Evolutionary conservation across 345 rosid species (phyloP), one percentile per base, ranked within the genome.

Genomic region (Heritiera littoralis): DNA sequence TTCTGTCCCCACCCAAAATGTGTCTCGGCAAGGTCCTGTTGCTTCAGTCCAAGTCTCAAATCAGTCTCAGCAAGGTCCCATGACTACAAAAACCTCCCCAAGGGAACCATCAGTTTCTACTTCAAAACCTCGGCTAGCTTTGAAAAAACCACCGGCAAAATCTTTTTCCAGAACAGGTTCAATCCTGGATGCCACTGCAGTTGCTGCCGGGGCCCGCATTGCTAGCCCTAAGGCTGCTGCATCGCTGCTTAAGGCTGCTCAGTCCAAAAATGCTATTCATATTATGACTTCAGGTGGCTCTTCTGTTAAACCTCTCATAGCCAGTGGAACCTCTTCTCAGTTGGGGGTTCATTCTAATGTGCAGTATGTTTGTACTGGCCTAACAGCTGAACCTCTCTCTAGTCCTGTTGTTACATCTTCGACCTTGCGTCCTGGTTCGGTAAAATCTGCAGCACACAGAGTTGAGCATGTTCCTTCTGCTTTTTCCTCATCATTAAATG

Each of bases 121-220:
- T 55, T 61, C 61, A 30, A 92, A 90, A 83, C 74, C 90, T 76
- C 93, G 85, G 79, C 67, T 80, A 52, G 32, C 81, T 65, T 69
- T 78, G 49, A 90, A 86, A 78, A 89, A 80, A 69, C 46, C 86
- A 35, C 74, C 79, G 35, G 60, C 59, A 12, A 89, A 84, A 81
- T 75, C 92, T 71, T 82, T 76, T 76, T 77, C 81, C 70, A 79
- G 84, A 70, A 79, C 86, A 11, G 92, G 90, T 77, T 87, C 89
- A 48, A 77, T 88, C 78, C 87, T 89, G 78, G 89, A 89, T 81
- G 98, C 98, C 74, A 88, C 93, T 80, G 93, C 97, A 65, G 91
- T 84, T 60, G 93, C 94, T 81, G 92, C 95, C 17, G 98, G 97
- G 38, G 95, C 95, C 28, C 92, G 93, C 43, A 89, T 90, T 81